Base-by-base conservation (phyloP, 225 moss, liverwort and hornwort species). In the Asterella californica region DNA sequence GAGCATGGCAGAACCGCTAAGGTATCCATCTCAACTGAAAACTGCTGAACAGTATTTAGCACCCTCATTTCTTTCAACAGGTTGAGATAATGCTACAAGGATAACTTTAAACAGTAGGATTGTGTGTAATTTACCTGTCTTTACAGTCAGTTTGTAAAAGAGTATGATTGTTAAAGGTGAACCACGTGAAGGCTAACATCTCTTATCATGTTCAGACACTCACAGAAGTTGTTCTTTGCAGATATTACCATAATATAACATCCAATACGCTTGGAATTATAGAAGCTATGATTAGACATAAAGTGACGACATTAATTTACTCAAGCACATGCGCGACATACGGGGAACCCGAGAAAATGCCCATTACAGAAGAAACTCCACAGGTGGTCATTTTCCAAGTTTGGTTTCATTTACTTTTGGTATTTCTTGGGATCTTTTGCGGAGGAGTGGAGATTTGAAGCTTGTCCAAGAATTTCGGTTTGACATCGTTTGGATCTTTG, bases 301-400 rank as follows among this genome's bases (percentile, higher is more conserved):
- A 90, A 46, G 88, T 92, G 27, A 70, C 82, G 77, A 90, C 81
- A 59, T 82, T 92, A 59, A 88, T 92, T 55, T 92, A 92, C 78
- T 92, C 92, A 9, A 92, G 92, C 66, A 92, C 91, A 30, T 92
- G 92, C 82, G 92, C 91, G 60, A 91, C 92, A 71, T 92, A 92
- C 38, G 91, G 92, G 68, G 92, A 92, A 78, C 92, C 92, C 37
- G 84, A 88, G 21, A 71, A 86, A 8, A 90, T 92, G 92, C 92
- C 92, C 27, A 92, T 92, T 32, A 92, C 87, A 72, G 91, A 92
- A 85, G 86, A 67, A 81, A 92, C 92, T 60, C 59, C 69, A 2
- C 92, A 90, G 90, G 90, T 90, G 83, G 60, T 24, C 4, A 57
- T 34, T 24, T 24, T 64, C 2, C 64, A 27, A 32, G 8, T 64